phyloP scores from a whole-genome alignment of 192 early-diverging fungal genomes.

The Coemansia sp. region DNA sequence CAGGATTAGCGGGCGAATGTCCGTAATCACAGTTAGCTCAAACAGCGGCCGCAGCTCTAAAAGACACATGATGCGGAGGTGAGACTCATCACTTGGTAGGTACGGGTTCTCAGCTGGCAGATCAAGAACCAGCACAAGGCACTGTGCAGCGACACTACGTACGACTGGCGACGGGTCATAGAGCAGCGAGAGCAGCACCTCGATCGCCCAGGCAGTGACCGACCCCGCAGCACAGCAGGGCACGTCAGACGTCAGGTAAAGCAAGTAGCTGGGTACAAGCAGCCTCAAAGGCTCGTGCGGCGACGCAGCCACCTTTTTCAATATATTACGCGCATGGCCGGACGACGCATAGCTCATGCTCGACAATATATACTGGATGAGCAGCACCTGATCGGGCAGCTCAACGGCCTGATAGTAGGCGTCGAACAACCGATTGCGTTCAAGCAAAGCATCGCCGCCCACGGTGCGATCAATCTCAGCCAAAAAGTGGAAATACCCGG shows the following conservation, averaged over 20 bases:
- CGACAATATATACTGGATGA: slow-evolving; percentile 50
- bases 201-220: slow-evolving; percentile 46
- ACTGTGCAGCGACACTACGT: slow-evolving; percentile 42
- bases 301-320: slow-evolving; percentile 47
- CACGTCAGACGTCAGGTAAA: slow-evolving; percentile 38
- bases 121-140: slow-evolving; percentile 40
- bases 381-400: slow-evolving; percentile 42
- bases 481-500: slow-evolving; percentile 53
- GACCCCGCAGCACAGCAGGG: slow-evolving; percentile 31
- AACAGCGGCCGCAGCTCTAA: slow-evolving; percentile 44
- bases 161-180: slow-evolving; percentile 41
- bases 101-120: slow-evolving; percentile 45
- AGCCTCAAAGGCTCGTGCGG: slow-evolving; percentile 42
- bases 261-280: slow-evolving; percentile 40
- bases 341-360: slow-evolving; percentile 40
- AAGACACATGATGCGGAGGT: slow-evolving; percentile 21
- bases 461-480: slow-evolving; percentile 39
- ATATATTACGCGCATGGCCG: slow-evolving; percentile 45
- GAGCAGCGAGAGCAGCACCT: slow-evolving; percentile 31
- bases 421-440: slow-evolving; percentile 47
- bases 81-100: slow-evolving; percentile 20
- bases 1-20: slow-evolving; percentile 43
- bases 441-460: slow-evolving; percentile 42
- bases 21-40: slow-evolving; percentile 43
- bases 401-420: slow-evolving; percentile 53